Percentiles rank a stretch among this genome's conserved stretches.
These are phyloP conservation scores for Rhynchosporium graminicola DNA, from an alignment of 2,329 filamentous ascomycete genomes.

Conservation along the genomic window DNA sequence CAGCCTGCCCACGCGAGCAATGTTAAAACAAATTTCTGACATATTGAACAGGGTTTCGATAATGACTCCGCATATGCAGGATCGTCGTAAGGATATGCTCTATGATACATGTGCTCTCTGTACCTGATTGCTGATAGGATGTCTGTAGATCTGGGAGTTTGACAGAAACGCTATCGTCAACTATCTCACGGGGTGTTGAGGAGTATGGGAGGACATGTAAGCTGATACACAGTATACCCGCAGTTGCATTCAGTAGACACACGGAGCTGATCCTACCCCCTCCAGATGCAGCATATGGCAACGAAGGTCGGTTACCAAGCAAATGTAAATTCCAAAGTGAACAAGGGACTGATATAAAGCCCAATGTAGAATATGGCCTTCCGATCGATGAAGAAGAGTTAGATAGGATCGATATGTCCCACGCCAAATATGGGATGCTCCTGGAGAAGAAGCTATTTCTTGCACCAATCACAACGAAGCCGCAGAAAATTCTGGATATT, in stretches of 20 bases:
- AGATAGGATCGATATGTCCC: constrained; percentile 46
- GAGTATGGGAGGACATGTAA: constrained; percentile 33
- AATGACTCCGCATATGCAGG: constrained; percentile 30
- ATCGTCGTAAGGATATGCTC: constrained; percentile 20
- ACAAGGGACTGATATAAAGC: constrained; percentile 18
- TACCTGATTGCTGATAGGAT: constrained; percentile 3
- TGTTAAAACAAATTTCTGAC: neutral
- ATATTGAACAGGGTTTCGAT: constrained; percentile 24
- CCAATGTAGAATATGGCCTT: constrained; percentile 29
- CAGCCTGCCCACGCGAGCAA: neutral
- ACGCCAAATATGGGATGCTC: constrained; percentile 41
- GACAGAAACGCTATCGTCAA: constrained; percentile 31
- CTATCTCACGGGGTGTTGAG: constrained; percentile 29
- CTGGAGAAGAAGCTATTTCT: constrained; percentile 32
- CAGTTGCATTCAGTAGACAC: neutral
- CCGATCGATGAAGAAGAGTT: constrained; percentile 47
- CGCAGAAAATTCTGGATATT: constrained; percentile 43
- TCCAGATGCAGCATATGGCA: constrained; percentile 33
- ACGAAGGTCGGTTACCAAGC: constrained; percentile 24
- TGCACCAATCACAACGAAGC: constrained; percentile 36
- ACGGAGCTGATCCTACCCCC: constrained; percentile 1
- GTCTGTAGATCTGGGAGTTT: constrained; percentile 24
- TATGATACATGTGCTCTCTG: neutral
- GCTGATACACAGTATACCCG: neutral
- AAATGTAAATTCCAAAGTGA: constrained; percentile 21